Conservation (phyloP, 352 stramenopile genomes). For the Nothophytophthora sp. region DNA sequence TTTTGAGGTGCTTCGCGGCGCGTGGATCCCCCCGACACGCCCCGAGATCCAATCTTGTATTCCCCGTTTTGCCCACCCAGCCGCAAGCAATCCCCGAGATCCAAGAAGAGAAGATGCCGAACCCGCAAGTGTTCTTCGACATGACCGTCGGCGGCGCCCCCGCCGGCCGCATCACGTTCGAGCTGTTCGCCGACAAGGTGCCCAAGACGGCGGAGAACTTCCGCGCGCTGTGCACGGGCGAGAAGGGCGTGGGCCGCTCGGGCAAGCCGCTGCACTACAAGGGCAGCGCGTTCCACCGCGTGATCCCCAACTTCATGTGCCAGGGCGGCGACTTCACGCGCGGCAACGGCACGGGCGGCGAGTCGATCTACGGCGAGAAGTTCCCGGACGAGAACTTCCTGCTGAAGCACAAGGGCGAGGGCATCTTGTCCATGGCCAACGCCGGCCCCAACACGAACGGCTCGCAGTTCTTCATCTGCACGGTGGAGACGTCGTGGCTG, state of each 20-base stretch:
- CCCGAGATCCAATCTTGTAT: too few relatives aligned
- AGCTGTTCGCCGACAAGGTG: slow-evolving; percentile 88
- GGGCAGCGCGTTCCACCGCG: slow-evolving; percentile 91
- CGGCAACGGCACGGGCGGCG: slow-evolving; percentile 90
- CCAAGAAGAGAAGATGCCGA: slow-evolving; percentile 62
- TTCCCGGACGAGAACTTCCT: slow-evolving; percentile 98
- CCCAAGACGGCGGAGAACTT: slow-evolving; percentile 99
- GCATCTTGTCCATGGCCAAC: slow-evolving; percentile 97
- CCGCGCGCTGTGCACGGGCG: slow-evolving; percentile 97
- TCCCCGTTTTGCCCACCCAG: slow-evolving; percentile 34
- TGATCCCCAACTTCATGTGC: slow-evolving; percentile 95
- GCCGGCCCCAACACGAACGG: slow-evolving; percentile 96
- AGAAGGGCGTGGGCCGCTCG: slow-evolving; percentile 89
- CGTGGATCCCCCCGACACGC: too few relatives aligned
- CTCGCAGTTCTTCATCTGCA: slow-evolving; percentile 98
- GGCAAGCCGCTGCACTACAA: slow-evolving; percentile 87
- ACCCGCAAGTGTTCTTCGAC: slow-evolving; percentile 98
- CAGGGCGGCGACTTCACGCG: slow-evolving; percentile 98
- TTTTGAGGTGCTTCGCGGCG: too few relatives aligned
- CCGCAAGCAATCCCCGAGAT: slow-evolving; percentile 25
- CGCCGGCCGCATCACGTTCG: slow-evolving; percentile 90
- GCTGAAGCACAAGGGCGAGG: slow-evolving; percentile 88
- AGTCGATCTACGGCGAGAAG: slow-evolving; percentile 95
- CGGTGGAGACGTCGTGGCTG: slow-evolving; percentile 89
- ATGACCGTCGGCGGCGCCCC: slow-evolving; percentile 94